Evolutionary conservation across 768 basidiomycete species (phyloP).

Genomic region (Wakefieldia striispora): DNA sequence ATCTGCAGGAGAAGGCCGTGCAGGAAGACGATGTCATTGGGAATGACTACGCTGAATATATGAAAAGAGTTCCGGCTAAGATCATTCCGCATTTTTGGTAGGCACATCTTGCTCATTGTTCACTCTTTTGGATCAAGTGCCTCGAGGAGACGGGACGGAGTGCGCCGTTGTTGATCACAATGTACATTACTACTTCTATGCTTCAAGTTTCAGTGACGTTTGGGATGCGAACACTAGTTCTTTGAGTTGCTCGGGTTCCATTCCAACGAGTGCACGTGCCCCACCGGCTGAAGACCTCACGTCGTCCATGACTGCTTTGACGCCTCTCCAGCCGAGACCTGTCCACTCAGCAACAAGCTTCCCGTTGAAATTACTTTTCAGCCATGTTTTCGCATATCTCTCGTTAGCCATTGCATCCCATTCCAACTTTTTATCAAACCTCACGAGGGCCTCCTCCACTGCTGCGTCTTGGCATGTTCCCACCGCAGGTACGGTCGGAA

Average conservation of each 20-base stretch:
- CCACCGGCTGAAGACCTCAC: constrained; percentile 49
- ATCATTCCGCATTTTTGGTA: constrained; percentile 34
- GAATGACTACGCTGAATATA: constrained; percentile 30
- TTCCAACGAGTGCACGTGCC: constrained; percentile 41
- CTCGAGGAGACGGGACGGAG: not conserved
- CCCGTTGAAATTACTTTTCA: constrained; percentile 51
- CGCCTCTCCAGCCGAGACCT: constrained; percentile 43
- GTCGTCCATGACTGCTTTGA: constrained; percentile 52
- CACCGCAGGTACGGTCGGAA: constrained; percentile 10
- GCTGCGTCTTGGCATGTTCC: constrained; percentile 19
- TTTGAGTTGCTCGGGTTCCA: constrained; percentile 41
- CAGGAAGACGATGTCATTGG: constrained; percentile 23
- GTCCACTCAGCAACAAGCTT: constrained; percentile 54
- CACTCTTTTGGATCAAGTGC: not conserved
- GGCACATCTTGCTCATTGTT: not conserved
- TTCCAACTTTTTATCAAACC: constrained; percentile 51
- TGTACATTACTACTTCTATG: constrained; percentile 12
- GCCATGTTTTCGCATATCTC: constrained; percentile 24
- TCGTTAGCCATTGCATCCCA: constrained; percentile 39
- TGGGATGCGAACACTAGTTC: constrained; percentile 37
- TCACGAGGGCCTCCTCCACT: constrained; percentile 48
- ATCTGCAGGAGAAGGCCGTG: constrained; percentile 28
- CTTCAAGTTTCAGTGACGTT: constrained; percentile 17
- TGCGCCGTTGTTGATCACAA: not conserved
- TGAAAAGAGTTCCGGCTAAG: constrained; percentile 26